Evolutionary conservation across 768 basidiomycete species (phyloP).

Genomic region (Lentinula edodes): DNA sequence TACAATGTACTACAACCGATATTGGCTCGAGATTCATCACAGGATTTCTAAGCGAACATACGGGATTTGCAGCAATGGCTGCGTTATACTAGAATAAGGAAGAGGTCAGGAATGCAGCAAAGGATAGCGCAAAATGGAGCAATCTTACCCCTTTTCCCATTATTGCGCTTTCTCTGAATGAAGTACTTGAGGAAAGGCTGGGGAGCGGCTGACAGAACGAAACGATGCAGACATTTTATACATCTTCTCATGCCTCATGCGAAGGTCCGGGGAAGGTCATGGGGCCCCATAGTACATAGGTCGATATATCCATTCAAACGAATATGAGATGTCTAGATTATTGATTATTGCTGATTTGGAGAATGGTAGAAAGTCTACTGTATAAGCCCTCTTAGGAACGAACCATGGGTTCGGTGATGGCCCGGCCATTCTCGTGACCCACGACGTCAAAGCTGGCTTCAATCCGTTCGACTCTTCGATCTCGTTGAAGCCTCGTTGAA

Average conservation of each 20-base stretch:
- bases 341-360: neutral
- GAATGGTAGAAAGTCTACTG: neutral
- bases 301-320: neutral
- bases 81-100: slow-evolving; percentile 39
- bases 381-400: neutral
- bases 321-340: neutral
- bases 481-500: no score
- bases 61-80: slow-evolving; percentile 54
- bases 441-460: neutral
- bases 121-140: neutral
- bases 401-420: neutral
- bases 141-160: slow-evolving; percentile 2
- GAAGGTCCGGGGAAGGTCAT: slow-evolving; percentile 6
- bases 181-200: neutral
- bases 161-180: neutral
- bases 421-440: neutral
- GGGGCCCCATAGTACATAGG: slow-evolving; percentile 1
- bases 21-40: neutral
- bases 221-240: neutral
- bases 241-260: neutral
- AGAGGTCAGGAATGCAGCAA: neutral
- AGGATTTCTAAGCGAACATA: slow-evolving; percentile 15
- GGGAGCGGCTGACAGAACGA: neutral
- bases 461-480: no score
- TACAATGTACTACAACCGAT: slow-evolving; percentile 53